A percentile compares a stretch with the other conserved stretches of the same genome.
Conservation (phyloP, 2,329 filamentous ascomycete species). For the Hypoxylon sp. region DNA sequence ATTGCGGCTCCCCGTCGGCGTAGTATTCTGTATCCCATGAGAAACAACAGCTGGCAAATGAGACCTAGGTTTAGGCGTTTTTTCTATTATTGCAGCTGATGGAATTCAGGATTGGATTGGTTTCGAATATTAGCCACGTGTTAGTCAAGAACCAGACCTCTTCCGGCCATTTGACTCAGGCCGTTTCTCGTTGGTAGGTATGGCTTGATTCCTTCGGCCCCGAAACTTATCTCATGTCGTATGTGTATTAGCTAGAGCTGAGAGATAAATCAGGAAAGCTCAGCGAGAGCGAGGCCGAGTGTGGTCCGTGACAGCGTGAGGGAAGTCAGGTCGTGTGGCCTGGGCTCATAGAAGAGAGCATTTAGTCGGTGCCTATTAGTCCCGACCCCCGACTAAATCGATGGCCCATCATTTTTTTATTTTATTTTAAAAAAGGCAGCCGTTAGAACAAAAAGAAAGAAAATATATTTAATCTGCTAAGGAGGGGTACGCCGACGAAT, state of each 20-base stretch:
- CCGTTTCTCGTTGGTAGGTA: neutral
- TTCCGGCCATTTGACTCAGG: neutral
- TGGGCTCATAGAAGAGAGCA: slow-evolving; percentile 9
- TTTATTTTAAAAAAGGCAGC: neutral
- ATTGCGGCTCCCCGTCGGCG: slow-evolving; percentile 10
- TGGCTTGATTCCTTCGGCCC: slow-evolving; percentile 5
- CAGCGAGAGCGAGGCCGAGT: neutral
- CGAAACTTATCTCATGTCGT: slow-evolving; percentile 5
- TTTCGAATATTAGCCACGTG: slow-evolving; percentile 1
- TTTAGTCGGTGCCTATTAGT: slow-evolving; percentile 1
- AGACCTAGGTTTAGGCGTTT: neutral
- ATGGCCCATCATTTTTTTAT: neutral
- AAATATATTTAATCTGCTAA: neutral
- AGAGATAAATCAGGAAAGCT: slow-evolving; percentile 1
- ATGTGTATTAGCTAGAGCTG: slow-evolving; percentile 8
- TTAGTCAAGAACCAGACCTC: neutral
- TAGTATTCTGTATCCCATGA: neutral
- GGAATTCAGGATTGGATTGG: neutral
- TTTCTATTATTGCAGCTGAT: neutral
- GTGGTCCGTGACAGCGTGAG: neutral
- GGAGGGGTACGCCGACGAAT: neutral
- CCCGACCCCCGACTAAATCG: slow-evolving; percentile 10
- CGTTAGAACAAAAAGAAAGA: slow-evolving; percentile 6
- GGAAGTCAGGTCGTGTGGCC: neutral
- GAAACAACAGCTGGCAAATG: neutral